These are phyloP conservation scores for Alliaria petiolata DNA, from an alignment of 345 rosid species.

Conservation along the genomic window DNA sequence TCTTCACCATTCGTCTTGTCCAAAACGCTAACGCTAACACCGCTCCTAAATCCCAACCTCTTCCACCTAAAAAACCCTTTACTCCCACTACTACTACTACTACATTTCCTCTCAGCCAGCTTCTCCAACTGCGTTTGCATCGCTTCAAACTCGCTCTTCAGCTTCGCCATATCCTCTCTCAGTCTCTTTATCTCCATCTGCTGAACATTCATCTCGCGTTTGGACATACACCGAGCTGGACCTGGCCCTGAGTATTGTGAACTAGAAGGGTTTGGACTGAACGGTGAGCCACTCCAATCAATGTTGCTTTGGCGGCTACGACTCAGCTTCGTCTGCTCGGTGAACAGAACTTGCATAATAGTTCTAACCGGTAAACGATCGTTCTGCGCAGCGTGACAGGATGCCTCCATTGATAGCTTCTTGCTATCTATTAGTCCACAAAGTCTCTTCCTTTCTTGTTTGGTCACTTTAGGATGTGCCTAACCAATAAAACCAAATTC, in stretches of 20 bases:
- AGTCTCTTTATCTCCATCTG: constrained; percentile 59
- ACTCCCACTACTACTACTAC: constrained; percentile 56
- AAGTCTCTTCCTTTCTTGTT: constrained; percentile 69
- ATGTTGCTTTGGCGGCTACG: constrained; percentile 32
- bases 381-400: constrained; percentile 76
- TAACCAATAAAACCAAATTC: background rate
- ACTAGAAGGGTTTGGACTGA: constrained; percentile 37
- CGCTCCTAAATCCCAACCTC: constrained; percentile 48
- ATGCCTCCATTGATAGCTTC: constrained; percentile 74
- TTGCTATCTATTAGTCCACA: constrained; percentile 66
- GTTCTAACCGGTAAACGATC: constrained; percentile 82
- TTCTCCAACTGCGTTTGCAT: constrained; percentile 66
- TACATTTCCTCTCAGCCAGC: constrained; percentile 59
- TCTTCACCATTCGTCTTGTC: constrained; percentile 39
- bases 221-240: constrained; percentile 54
- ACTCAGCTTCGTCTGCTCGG: constrained; percentile 65
- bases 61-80: constrained; percentile 78
- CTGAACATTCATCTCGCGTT: constrained; percentile 59
- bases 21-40: constrained; percentile 27
- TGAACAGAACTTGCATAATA: constrained; percentile 69
- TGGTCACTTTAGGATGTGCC: constrained; percentile 70
- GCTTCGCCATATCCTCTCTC: constrained; percentile 61
- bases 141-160: constrained; percentile 49
- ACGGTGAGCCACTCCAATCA: constrained; percentile 66
- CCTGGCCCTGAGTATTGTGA: constrained; percentile 34